Conservation (phyloP, 495 filamentous ascomycete genomes). For the Penicilliopsis zonata region DNA sequence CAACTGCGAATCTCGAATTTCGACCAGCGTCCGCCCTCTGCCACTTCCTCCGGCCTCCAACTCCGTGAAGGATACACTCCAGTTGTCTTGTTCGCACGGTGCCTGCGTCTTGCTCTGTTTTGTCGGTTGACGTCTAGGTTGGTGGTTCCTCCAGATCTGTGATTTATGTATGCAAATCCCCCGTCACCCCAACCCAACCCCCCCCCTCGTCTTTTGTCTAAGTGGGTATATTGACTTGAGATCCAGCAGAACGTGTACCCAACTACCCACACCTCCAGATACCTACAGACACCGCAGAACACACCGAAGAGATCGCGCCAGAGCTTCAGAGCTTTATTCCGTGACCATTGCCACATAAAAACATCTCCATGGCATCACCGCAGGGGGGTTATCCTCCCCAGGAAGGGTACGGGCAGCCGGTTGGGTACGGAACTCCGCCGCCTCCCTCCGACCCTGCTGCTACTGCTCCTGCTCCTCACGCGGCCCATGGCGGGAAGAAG, state of each 20-base stretch:
- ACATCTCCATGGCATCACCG: constrained; percentile 40
- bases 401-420: constrained; percentile 38
- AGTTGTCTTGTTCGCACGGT: not conserved
- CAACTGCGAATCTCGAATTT: constrained; percentile 1
- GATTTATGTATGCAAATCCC: not conserved
- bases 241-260: constrained; percentile 1
- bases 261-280: not conserved
- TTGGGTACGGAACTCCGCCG: constrained; percentile 27
- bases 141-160: not conserved
- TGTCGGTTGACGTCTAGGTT: not conserved
- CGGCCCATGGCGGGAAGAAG: constrained; percentile 55
- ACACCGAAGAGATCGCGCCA: too few species aligned
- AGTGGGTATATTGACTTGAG: constrained; percentile 1
- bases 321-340: too few species aligned
- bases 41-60: constrained; percentile 1
- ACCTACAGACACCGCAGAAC: not conserved
- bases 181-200: too few species aligned
- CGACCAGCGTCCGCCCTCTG: too few species aligned
- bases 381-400: constrained; percentile 53
- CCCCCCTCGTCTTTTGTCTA: not conserved
- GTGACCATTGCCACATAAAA: too few species aligned
- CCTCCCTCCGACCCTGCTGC: constrained; percentile 20
- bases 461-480: constrained; percentile 14
- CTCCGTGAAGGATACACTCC: constrained; percentile 1
- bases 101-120: not conserved